These are phyloP conservation scores for Microstegium vimineum DNA, from an alignment of 176 grass and related monocot species.

Conservation along the genomic window DNA sequence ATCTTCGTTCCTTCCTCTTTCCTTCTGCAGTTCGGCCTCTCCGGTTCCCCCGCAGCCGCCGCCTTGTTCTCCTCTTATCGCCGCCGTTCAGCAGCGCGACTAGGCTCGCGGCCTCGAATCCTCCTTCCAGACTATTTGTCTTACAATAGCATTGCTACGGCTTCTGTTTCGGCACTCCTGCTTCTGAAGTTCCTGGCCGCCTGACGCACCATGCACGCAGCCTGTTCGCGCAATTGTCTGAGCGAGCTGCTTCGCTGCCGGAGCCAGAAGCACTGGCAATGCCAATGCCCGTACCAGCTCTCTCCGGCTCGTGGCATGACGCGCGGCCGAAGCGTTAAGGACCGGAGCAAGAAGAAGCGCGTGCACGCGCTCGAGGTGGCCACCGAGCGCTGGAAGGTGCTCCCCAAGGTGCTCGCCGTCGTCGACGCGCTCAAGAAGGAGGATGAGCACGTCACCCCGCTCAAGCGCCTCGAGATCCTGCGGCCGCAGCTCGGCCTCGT, in stretches of 20 bases:
- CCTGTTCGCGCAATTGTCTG: slow-evolving; percentile 39
- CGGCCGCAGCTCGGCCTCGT: slow-evolving; percentile 59
- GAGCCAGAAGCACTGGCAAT: neutral
- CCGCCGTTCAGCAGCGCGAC: neutral
- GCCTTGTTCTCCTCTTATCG: neutral
- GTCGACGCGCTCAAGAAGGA: slow-evolving; percentile 70
- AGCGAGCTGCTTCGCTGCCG: slow-evolving; percentile 7
- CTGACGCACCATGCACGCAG: slow-evolving; percentile 25
- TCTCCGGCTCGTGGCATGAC: slow-evolving; percentile 45
- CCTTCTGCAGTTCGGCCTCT: neutral
- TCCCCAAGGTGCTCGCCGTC: slow-evolving; percentile 57
- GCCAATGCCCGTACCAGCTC: slow-evolving; percentile 11
- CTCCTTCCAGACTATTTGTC: neutral
- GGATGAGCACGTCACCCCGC: slow-evolving; percentile 65
- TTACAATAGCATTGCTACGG: neutral
- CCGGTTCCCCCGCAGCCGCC: neutral
- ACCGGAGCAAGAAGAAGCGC: slow-evolving; percentile 73
- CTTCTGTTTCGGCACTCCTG: rapidly evolving
- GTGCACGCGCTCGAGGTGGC: slow-evolving; percentile 68
- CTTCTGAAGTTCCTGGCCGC: neutral
- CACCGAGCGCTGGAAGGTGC: slow-evolving; percentile 73
- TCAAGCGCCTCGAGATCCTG: slow-evolving; percentile 67
- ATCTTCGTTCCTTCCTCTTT: neutral
- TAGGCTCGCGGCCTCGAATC: neutral
- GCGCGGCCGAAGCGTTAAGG: slow-evolving; percentile 52